Percentiles rank a stretch among this genome's conserved stretches.
Evolutionary conservation across 2,329 filamentous ascomycete species (phyloP).

Genomic region (Ophiocordyceps camponoti-rufipedis): DNA sequence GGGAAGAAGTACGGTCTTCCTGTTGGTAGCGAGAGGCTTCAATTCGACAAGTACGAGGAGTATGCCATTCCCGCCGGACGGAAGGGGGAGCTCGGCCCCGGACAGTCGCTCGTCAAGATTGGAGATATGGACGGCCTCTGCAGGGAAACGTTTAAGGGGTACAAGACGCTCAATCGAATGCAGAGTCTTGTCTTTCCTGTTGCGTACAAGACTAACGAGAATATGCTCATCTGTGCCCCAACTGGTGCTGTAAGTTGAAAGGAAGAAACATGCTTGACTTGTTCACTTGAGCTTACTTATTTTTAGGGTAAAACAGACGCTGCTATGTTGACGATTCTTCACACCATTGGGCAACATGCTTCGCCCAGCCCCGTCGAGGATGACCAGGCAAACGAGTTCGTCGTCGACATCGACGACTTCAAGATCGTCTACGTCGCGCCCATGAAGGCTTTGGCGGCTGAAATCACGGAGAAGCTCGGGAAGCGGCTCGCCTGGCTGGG

Average conservation of each 20-base stretch:
- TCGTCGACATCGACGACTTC: constrained; percentile 72
- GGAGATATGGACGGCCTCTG: constrained; percentile 77
- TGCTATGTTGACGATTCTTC: constrained; percentile 89
- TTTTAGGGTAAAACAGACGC: constrained; percentile 82
- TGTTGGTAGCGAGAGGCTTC: constrained; percentile 49
- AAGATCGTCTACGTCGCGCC: constrained; percentile 98
- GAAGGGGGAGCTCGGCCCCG: constrained; percentile 53
- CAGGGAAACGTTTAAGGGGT: constrained; percentile 79
- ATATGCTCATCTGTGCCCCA: constrained; percentile 96
- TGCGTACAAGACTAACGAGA: constrained; percentile 88
- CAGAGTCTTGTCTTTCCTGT: constrained; percentile 92
- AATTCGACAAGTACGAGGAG: constrained; percentile 72
- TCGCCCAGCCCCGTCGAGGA: constrained; percentile 63
- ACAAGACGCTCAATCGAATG: constrained; percentile 91
- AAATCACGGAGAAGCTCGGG: constrained; percentile 86
- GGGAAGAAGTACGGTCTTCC: constrained; percentile 76
- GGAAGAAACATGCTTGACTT: not conserved
- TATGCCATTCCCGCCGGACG: constrained; percentile 69
- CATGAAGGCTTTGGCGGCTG: constrained; percentile 95
- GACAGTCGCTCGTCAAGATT: constrained; percentile 63
- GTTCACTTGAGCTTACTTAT: not conserved
- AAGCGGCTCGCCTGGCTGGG: constrained; percentile 88
- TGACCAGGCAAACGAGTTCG: constrained; percentile 56
- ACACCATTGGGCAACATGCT: constrained; percentile 74
- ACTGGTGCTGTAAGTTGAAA: constrained; percentile 58